Evolutionary conservation across 306 rosid species (phyloP).

Genomic region (Cicer arietinum): DNA sequence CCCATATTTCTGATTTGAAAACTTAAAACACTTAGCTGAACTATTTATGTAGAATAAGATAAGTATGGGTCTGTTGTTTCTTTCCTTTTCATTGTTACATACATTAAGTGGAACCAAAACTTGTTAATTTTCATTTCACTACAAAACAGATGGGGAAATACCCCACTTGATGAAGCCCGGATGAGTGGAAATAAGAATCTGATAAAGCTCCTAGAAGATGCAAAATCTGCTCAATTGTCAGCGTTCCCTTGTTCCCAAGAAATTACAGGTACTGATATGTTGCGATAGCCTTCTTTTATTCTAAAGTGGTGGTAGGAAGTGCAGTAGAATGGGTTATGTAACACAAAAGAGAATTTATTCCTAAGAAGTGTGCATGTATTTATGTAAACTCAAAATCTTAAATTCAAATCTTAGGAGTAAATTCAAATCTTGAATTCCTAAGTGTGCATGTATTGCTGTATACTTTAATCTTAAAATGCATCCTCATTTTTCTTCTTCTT

Average conservation of each 20-base stretch:
- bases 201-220: constrained; percentile 77
- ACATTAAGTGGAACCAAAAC: background rate
- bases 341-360: constrained; percentile 17
- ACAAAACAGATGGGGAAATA: constrained; percentile 88
- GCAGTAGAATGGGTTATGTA: background rate
- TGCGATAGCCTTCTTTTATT: constrained; percentile 8
- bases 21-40: background rate
- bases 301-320: constrained; percentile 3
- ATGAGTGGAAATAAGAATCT: constrained; percentile 84
- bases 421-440: too few relatives aligned
- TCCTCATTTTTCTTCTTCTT: constrained; percentile 14
- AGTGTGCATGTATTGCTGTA: background rate
- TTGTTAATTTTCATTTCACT: constrained; percentile 16
- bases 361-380: background rate
- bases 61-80: background rate
- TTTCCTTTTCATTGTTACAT: constrained; percentile 31
- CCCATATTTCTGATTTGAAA: constrained; percentile 4
- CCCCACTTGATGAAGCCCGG: constrained; percentile 86
- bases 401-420: background rate
- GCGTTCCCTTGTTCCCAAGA: constrained; percentile 59
- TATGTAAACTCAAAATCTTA: constrained; percentile 12
- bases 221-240: constrained; percentile 67
- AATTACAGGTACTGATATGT: constrained; percentile 56
- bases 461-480: constrained; percentile 26
- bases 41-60: background rate